Evolutionary conservation across 768 basidiomycete genomes (phyloP).

Genomic region (Panus rudis): DNA sequence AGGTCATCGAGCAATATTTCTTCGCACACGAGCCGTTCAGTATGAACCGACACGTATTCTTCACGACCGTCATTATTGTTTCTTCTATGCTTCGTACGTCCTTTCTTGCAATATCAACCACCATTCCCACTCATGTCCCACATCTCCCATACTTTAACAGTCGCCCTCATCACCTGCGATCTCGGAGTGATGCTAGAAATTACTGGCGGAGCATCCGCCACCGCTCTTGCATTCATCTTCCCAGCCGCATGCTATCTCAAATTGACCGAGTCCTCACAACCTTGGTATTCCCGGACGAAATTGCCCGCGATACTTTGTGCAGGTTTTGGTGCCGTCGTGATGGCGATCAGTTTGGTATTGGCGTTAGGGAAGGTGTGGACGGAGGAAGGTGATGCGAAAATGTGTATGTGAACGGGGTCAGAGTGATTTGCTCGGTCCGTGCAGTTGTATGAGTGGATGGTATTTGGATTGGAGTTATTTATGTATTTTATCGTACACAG

Average conservation of each 20-base stretch:
- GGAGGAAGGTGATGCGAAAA: slow-evolving; percentile 59
- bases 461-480: no score
- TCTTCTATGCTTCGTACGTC: slow-evolving; percentile 73
- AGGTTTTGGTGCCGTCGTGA: slow-evolving; percentile 67
- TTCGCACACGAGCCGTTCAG: slow-evolving; percentile 84
- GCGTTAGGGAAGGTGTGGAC: slow-evolving; percentile 78
- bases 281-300: slow-evolving; percentile 66
- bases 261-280: slow-evolving; percentile 46
- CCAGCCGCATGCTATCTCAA: slow-evolving; percentile 83
- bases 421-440: no score
- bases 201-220: slow-evolving; percentile 93
- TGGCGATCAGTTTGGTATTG: slow-evolving; percentile 70
- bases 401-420: slow-evolving; percentile 45
- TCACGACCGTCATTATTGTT: slow-evolving; percentile 80
- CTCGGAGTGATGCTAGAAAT: slow-evolving; percentile 98
- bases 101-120: not conserved
- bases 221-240: slow-evolving; percentile 89
- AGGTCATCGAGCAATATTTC: slow-evolving; percentile 96
- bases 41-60: slow-evolving; percentile 78
- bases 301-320: slow-evolving; percentile 71
- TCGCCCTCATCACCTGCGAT: slow-evolving; percentile 90
- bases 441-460: no score
- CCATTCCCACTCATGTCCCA: not conserved
- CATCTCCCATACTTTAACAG: slow-evolving; percentile 32
- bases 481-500: not conserved